Percentiles rank a stretch among this genome's conserved stretches.
Conservation (phyloP, 352 stramenopile species). For the Pythium dissimile region DNA sequence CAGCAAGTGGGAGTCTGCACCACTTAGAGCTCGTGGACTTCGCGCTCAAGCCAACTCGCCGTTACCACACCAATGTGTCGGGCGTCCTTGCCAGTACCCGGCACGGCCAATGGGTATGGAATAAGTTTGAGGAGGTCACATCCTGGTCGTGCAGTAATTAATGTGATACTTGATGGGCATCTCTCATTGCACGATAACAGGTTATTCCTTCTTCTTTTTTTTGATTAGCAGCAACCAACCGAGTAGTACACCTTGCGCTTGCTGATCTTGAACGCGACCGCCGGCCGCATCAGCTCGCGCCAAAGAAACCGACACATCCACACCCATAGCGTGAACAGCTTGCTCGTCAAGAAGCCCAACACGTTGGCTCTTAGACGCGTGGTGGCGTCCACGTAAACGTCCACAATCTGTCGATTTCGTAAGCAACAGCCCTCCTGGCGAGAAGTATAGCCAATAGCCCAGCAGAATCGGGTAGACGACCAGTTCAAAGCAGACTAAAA, state of each 20-base stretch:
- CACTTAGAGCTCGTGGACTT: too few species aligned
- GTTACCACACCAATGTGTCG: too few species aligned
- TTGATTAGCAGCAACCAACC: too few species aligned
- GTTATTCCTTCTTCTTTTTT: too few species aligned
- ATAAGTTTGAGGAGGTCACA: too few species aligned
- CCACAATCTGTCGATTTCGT: not conserved
- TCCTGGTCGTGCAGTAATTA: too few species aligned
- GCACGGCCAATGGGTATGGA: too few species aligned
- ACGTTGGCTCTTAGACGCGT: not conserved
- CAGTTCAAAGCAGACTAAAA: not conserved
- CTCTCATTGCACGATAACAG: too few species aligned
- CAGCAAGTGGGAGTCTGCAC: too few species aligned
- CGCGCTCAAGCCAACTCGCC: too few species aligned
- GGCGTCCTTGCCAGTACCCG: too few species aligned
- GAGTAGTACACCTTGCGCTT: conserved; percentile 4
- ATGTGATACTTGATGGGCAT: too few species aligned
- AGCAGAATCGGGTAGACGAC: not conserved
- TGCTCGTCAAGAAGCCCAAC: conserved; percentile 1
- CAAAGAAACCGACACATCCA: conserved; percentile 10
- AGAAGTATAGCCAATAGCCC: not conserved
- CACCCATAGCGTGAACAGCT: conserved; percentile 6
- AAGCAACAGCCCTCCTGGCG: not conserved
- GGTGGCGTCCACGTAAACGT: not conserved
- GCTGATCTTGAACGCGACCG: conserved; percentile 5
- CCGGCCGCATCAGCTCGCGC: conserved; percentile 1